Percentiles rank a stretch among this genome's conserved stretches.
phyloP scores from a whole-genome alignment of 2,329 filamentous ascomycete genomes.

The Ophiostoma montium region DNA sequence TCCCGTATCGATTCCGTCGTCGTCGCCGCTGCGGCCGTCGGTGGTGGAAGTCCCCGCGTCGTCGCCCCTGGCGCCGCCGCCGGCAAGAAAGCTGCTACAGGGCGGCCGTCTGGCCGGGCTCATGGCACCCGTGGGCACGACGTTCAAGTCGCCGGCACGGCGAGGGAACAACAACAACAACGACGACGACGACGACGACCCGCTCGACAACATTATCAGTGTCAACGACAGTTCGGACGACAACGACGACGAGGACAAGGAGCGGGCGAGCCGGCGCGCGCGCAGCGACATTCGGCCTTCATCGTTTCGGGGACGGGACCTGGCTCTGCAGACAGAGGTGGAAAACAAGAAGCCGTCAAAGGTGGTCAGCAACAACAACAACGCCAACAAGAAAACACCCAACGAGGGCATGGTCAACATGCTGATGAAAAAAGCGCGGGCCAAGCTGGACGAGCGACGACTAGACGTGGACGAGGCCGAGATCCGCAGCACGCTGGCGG shows the following conservation, averaged over 20 bases:
- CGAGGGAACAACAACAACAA: neutral
- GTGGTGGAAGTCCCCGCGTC: conserved; percentile 82
- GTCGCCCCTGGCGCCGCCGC: conserved; percentile 45
- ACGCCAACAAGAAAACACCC: neutral
- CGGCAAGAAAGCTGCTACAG: neutral
- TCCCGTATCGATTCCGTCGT: conserved; percentile 19
- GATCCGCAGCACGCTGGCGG: conserved; percentile 8
- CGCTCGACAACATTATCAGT: conserved; percentile 26
- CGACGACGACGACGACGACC: conserved; percentile 11
- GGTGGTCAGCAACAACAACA: neutral
- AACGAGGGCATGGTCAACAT: conserved; percentile 7
- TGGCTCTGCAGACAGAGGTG: neutral
- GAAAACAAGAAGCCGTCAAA: neutral
- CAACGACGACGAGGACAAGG: conserved; percentile 28
- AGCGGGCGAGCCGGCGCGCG: conserved; percentile 25
- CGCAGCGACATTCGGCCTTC: conserved; percentile 52
- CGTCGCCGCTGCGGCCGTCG: conserved; percentile 23
- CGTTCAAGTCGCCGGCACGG: conserved; percentile 40
- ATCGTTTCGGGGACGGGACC: conserved; percentile 21
- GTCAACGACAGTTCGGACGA: conserved; percentile 41
- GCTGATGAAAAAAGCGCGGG: conserved; percentile 8
- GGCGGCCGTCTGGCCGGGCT: conserved; percentile 38
- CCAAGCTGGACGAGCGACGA: neutral
- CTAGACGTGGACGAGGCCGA: neutral
- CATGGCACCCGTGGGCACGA: conserved; percentile 65